Conservation (phyloP, 202 grass and related monocot genomes). For the Carex arenaria region DNA sequence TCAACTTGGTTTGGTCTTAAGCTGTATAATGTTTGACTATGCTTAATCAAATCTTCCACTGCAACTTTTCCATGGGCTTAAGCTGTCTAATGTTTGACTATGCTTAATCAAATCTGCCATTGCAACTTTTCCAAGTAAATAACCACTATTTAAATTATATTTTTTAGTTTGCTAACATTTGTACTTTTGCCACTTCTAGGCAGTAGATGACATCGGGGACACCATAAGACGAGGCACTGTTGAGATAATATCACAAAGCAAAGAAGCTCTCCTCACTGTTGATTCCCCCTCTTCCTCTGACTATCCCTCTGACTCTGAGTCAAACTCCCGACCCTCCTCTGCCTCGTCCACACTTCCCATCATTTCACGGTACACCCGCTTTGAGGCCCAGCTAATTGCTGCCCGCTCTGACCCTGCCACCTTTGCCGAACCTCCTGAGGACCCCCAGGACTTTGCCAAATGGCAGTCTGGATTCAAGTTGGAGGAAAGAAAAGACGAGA, state of each 20-base stretch:
- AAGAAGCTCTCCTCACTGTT: slow-evolving; percentile 49
- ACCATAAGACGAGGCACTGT: slow-evolving; percentile 32
- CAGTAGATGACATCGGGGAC: slow-evolving; percentile 55
- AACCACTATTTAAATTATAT: background rate
- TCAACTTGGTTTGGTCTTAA: background rate
- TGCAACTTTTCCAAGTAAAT: background rate
- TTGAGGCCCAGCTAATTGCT: slow-evolving; percentile 66
- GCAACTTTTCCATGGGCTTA: background rate
- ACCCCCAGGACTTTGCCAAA: slow-evolving; percentile 42
- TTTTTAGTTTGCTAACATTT: background rate
- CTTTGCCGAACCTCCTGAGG: slow-evolving; percentile 61
- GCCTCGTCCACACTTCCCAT: slow-evolving; percentile 21
- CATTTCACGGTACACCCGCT: slow-evolving; percentile 69
- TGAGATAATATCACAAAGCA: slow-evolving; percentile 62
- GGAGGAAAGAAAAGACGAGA: slow-evolving; percentile 45
- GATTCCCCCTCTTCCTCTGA: slow-evolving; percentile 38
- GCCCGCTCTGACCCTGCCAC: slow-evolving; percentile 58
- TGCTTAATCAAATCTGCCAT: background rate
- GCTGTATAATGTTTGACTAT: background rate
- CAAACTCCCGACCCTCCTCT: slow-evolving; percentile 23
- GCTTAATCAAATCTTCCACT: background rate
- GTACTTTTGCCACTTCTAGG: slow-evolving; percentile 1
- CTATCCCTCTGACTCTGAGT: slow-evolving; percentile 20
- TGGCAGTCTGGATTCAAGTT: slow-evolving; percentile 58
- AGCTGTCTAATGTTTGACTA: background rate